phyloP scores from a whole-genome alignment of 352 stramenopile species.

The Phytophthora capsici region DNA sequence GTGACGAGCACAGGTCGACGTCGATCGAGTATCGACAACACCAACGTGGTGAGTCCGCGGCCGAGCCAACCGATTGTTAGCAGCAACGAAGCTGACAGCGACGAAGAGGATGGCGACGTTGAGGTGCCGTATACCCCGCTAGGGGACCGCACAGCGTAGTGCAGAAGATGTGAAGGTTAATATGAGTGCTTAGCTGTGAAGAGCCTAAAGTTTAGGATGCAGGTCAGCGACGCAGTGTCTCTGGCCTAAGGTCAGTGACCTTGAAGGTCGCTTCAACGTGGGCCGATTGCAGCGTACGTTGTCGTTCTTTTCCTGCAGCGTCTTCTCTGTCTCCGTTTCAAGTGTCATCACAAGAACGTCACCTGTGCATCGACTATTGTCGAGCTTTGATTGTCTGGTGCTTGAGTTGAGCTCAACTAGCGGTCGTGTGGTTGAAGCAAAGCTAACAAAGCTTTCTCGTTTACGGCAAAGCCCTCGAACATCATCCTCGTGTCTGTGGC shows the following conservation, averaged over 20 bases:
- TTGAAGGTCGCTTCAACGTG: constrained; percentile 29
- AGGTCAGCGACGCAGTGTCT: constrained; percentile 2
- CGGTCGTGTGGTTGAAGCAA: constrained; percentile 14
- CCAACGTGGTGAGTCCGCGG: constrained; percentile 24
- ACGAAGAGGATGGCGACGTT: constrained; percentile 22
- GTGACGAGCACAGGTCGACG: constrained; percentile 35
- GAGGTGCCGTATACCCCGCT: constrained; percentile 30
- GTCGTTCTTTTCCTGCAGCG: background rate
- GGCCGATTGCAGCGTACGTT: constrained; percentile 4
- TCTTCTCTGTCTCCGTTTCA: background rate
- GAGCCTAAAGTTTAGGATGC: background rate
- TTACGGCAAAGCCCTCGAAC: constrained; percentile 8
- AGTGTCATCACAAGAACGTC: constrained; percentile 7
- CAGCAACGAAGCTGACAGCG: constrained; percentile 10
- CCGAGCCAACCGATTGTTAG: constrained; percentile 17
- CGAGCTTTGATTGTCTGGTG: too few relatives aligned
- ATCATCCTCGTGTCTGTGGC: constrained; percentile 6
- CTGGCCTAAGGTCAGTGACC: background rate
- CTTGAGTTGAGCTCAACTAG: background rate
- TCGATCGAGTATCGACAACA: constrained; percentile 33
- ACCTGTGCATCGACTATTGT: background rate
- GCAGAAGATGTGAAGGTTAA: constrained; percentile 20
- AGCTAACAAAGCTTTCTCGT: background rate
- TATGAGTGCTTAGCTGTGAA: constrained; percentile 28
- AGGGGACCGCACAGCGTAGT: constrained; percentile 22